phyloP scores from a whole-genome alignment of 179 eudicot genomes.

The Beta macrorhiza region DNA sequence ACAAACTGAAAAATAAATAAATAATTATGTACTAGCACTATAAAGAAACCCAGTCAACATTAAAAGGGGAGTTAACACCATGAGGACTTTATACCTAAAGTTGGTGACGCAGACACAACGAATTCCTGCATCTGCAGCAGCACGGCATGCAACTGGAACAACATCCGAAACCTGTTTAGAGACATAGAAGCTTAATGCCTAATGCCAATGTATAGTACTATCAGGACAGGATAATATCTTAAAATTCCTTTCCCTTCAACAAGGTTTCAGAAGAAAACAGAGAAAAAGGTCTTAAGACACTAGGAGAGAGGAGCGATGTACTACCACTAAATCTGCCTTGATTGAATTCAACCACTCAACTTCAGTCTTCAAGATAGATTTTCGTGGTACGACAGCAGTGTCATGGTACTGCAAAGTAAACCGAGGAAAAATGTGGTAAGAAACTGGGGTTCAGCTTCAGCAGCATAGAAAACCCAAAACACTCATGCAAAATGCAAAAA shows the following conservation, averaged over 20 bases:
- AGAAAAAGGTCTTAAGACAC: neutral
- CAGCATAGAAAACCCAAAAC: neutral
- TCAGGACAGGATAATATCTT: neutral
- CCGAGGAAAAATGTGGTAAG: conserved; percentile 13
- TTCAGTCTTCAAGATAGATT: conserved; percentile 78
- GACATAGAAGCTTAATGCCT: conserved; percentile 16
- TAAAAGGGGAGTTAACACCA: neutral
- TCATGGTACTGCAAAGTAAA: conserved; percentile 64
- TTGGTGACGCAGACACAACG: conserved; percentile 93
- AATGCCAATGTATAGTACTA: neutral
- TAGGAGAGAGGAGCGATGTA: conserved; percentile 6
- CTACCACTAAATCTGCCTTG: conserved; percentile 98
- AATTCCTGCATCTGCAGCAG: conserved; percentile 99
- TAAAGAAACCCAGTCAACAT: conserved; percentile 7
- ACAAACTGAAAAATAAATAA: neutral
- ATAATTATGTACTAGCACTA: neutral
- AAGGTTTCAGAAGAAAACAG: neutral
- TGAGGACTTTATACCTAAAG: conserved; percentile 61
- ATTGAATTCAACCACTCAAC: conserved; percentile 94
- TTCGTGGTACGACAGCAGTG: conserved; percentile 95
- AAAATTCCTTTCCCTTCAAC: neutral
- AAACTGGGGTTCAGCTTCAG: conserved; percentile 4
- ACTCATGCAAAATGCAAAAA: neutral
- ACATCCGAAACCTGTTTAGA: conserved; percentile 87
- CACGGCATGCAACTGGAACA: conserved; percentile 98